These are phyloP conservation scores for Talaromyces borbonicus DNA, from an alignment of 495 filamentous ascomycete species.

Conservation along the genomic window DNA sequence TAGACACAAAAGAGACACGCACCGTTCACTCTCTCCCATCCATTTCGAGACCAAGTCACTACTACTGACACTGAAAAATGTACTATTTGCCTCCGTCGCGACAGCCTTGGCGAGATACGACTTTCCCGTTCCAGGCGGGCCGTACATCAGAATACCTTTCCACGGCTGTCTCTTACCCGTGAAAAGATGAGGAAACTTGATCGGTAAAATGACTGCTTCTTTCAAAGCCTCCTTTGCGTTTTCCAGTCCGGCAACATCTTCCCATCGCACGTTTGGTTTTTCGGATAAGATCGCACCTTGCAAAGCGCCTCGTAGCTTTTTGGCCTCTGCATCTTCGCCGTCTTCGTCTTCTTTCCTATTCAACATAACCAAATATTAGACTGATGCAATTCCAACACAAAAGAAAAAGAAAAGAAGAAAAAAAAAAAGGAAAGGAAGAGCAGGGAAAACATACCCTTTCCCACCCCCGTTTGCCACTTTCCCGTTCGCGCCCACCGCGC, in stretches of 20 bases:
- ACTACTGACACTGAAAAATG: constrained; percentile 98
- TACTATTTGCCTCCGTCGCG: constrained; percentile 96
- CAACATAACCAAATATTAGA: constrained; percentile 2
- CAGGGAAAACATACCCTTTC: constrained; percentile 49
- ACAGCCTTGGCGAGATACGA: constrained; percentile 95
- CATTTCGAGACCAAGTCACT: constrained; percentile 96
- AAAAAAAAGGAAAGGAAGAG: too few relatives aligned
- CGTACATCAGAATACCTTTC: constrained; percentile 96
- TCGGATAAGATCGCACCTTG: constrained; percentile 89
- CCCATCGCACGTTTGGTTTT: constrained; percentile 92
- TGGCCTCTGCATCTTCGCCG: constrained; percentile 75
- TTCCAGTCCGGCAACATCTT: constrained; percentile 96
- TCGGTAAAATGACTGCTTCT: constrained; percentile 92
- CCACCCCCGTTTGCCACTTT: constrained; percentile 60
- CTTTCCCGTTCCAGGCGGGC: constrained; percentile 94
- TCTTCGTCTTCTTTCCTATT: constrained; percentile 52
- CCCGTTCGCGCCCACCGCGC: constrained; percentile 80
- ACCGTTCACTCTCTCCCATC: constrained; percentile 98
- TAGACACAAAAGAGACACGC: constrained; percentile 25
- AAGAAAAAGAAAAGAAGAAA: not conserved
- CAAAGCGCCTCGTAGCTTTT: constrained; percentile 86
- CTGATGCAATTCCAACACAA: not conserved
- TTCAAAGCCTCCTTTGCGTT: constrained; percentile 94
- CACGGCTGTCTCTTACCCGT: constrained; percentile 95
- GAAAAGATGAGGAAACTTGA: constrained; percentile 96